Base-by-base conservation (phyloP, 1,139 yeast genomes). In the Diutina catenulata region DNA sequence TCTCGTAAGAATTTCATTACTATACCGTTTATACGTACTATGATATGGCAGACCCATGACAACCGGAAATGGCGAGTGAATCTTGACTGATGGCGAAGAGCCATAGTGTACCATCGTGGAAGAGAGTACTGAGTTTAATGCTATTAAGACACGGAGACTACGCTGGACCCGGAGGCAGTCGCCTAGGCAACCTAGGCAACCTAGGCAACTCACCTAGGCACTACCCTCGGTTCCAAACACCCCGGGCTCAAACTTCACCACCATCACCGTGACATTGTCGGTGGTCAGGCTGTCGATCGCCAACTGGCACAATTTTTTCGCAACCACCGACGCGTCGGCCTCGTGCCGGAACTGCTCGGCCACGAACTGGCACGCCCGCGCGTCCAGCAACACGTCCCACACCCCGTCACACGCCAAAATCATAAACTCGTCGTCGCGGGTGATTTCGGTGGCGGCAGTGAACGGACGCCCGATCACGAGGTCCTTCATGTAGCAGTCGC, bases 251-350 rank as follows among this genome's bases (percentile, higher is more conserved):
- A 81, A 66, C 40, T 72, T 62, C 3, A 81, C 76, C 21, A 91
- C 87, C 96, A 91, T 86, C 23, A 83, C 93, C 0, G 98, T 88
- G 32, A 91, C 76, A 55, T 91, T 91, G 57, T 91, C 99, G 3
- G 95, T 81, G 14, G 95, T 81, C 33, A 82, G 76, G 47, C 76
- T 71, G 42, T 77, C 76, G 56, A 93, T 67, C 1, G 99, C 97
- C 49, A 75, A 69, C 43, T 75, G 72, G 42, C 93, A 84, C 42
- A 88, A 62, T 27, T 60, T 62, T 45, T 73, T 70, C 10, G 94
- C 80, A 0, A 94, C 95, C 33, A 57, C 58, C 40, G 75, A 71
- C 1, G 94, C 81, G 36, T 62, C 64, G 35, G 39, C 43, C 19
- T 43, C 45, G 5, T 38, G 41, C 15, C 49, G 47, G 38, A 67